Evolutionary conservation across 768 basidiomycete species (phyloP).

Genomic region (Sarcodon sp.): DNA sequence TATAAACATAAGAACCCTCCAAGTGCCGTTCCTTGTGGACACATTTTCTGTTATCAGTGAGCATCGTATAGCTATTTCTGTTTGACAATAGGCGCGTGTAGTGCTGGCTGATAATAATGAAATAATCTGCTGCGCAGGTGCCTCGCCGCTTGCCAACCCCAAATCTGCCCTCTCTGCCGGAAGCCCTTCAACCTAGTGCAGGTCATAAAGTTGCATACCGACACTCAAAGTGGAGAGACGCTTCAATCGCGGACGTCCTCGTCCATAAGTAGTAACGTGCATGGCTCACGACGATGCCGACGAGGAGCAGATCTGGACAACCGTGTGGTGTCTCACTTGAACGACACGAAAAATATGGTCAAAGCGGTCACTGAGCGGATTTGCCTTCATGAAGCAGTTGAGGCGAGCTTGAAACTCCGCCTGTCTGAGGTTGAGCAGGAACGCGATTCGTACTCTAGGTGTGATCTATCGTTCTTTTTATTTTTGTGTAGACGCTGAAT

Average conservation of each 20-base stretch:
- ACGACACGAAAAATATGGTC: neutral
- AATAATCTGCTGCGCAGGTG: constrained; percentile 26
- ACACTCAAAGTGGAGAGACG: constrained; percentile 48
- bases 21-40: constrained; percentile 59
- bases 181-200: constrained; percentile 42
- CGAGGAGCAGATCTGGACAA: neutral
- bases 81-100: neutral
- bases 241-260: neutral
- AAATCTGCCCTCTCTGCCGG: constrained; percentile 55
- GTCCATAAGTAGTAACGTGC: neutral
- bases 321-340: neutral
- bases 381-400: neutral
- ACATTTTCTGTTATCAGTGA: constrained; percentile 61
- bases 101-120: neutral
- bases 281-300: neutral
- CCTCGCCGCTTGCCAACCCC: constrained; percentile 34
- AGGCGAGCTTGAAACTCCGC: neutral
- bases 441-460: neutral
- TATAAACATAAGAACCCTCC: constrained; percentile 39
- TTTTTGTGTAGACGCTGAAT: no score
- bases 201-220: constrained; percentile 22
- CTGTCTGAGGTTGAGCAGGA: neutral
- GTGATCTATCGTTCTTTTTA: no score
- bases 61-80: constrained; percentile 10
- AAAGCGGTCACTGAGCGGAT: neutral